phyloP scores from a whole-genome alignment of 139 green algal genomes.

The Chlorella ohadii region DNA sequence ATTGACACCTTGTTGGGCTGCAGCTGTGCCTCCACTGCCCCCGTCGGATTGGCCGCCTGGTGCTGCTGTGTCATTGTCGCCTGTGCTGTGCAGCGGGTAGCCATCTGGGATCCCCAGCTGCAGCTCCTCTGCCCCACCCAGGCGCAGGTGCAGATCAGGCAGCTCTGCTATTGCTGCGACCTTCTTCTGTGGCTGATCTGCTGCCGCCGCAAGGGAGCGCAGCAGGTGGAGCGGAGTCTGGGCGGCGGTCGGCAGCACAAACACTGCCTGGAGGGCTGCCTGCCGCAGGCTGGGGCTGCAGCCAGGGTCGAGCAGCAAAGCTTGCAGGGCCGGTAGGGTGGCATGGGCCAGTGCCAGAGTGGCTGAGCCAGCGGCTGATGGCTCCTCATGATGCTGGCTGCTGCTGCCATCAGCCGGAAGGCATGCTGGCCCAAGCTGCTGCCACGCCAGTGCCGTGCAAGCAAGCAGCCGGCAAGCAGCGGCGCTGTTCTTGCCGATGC shows the following conservation, averaged over 20 bases:
- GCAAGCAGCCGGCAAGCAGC: not conserved
- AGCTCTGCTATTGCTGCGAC: too few species aligned
- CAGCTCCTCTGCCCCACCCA: not conserved
- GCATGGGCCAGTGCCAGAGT: not conserved
- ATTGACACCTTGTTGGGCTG: not conserved
- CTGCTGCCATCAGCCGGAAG: not conserved
- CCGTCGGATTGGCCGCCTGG: too few species aligned
- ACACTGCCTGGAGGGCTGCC: not conserved
- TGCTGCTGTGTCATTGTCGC: too few species aligned
- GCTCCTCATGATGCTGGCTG: not conserved
- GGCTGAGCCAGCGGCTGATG: not conserved
- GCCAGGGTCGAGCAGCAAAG: not conserved
- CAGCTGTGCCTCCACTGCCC: not conserved
- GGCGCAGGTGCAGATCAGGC: not conserved
- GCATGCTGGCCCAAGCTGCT: not conserved
- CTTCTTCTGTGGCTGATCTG: too few species aligned
- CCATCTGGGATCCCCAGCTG: not conserved
- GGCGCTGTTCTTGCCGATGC: not conserved
- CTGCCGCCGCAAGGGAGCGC: not conserved
- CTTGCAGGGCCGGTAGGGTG: not conserved
- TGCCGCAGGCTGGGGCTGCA: not conserved
- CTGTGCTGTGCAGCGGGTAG: too few species aligned
- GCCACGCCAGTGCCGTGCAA: not conserved
- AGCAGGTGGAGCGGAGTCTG: slow-evolving; percentile 18
- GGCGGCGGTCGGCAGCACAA: not conserved